Evolutionary conservation across 192 early-diverging fungal genomes (phyloP).

Genomic region (Physocladia obscura): DNA sequence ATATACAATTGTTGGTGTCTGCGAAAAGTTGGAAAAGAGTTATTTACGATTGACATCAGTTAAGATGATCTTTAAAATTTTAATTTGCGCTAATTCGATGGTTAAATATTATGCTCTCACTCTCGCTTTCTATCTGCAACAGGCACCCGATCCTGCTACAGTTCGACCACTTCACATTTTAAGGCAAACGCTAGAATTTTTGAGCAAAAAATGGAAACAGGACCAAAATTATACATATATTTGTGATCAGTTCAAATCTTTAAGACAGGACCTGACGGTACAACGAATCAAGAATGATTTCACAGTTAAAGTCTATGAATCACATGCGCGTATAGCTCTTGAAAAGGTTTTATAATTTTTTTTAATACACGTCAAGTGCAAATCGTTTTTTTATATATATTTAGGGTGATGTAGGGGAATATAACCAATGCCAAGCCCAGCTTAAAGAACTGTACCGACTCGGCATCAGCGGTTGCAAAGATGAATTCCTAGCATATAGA

Average conservation of each 20-base stretch:
- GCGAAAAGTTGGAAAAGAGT: slow-evolving; percentile 80
- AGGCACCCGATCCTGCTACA: slow-evolving; percentile 89
- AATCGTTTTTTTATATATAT: background rate
- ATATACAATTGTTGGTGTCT: slow-evolving; percentile 87
- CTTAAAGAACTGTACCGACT: slow-evolving; percentile 82
- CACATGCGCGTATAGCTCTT: slow-evolving; percentile 91
- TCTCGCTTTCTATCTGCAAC: background rate
- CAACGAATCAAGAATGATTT: slow-evolving; percentile 93
- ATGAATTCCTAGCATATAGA: slow-evolving; percentile 93
- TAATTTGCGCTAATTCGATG: background rate
- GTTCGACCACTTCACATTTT: slow-evolving; percentile 86
- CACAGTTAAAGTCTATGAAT: slow-evolving; percentile 92
- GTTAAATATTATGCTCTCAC: background rate
- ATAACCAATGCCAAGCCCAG: slow-evolving; percentile 96
- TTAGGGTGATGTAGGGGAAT: slow-evolving; percentile 92
- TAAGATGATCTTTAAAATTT: slow-evolving; percentile 30
- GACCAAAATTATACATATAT: slow-evolving; percentile 92
- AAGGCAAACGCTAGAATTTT: slow-evolving; percentile 70
- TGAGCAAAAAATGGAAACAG: slow-evolving; percentile 77
- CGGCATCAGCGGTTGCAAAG: slow-evolving; percentile 65
- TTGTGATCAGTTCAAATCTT: slow-evolving; percentile 94
- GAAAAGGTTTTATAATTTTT: slow-evolving; percentile 66
- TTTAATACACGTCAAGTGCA: background rate
- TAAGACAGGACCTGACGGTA: slow-evolving; percentile 95
- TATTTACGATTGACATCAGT: slow-evolving; percentile 91